Percentiles rank a stretch among this genome's conserved stretches.
Conservation (phyloP, 805 yeast species). For the Millerozyma acaciae region DNA sequence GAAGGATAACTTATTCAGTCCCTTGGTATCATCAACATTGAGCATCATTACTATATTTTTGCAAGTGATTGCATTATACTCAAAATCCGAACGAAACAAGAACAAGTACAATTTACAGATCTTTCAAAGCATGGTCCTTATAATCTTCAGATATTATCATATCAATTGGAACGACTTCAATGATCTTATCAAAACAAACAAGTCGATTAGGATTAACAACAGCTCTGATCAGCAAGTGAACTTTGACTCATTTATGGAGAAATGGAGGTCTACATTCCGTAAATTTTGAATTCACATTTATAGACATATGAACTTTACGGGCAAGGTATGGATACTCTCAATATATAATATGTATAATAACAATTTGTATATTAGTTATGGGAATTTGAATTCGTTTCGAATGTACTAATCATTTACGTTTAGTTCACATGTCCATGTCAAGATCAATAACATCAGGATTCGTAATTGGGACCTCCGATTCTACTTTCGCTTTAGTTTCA, state of each 20-base stretch:
- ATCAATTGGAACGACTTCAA: constrained; percentile 36
- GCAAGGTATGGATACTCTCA: no score
- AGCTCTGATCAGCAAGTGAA: constrained; percentile 28
- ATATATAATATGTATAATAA: no score
- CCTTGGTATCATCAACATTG: constrained; percentile 24
- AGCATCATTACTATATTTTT: constrained; percentile 30
- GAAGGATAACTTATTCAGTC: background rate
- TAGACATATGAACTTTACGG: no score
- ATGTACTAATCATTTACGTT: no score
- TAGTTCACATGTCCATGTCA: constrained; percentile 38
- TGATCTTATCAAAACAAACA: constrained; percentile 31
- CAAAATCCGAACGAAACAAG: constrained; percentile 30
- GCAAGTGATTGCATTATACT: constrained; percentile 31
- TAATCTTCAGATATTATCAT: constrained; percentile 36
- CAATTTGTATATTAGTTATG: no score
- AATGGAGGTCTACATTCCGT: constrained; percentile 32
- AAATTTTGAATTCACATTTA: constrained; percentile 14
- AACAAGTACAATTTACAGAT: constrained; percentile 26
- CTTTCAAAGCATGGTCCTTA: constrained; percentile 29
- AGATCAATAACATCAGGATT: constrained; percentile 64
- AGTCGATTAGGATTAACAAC: constrained; percentile 36
- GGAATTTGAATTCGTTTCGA: no score
- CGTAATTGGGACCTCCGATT: no score
- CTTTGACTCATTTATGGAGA: constrained; percentile 34
- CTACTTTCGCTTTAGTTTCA: constrained; percentile 4